Base-by-base conservation (phyloP, 768 basidiomycete genomes). In the Pisolithus albus region DNA sequence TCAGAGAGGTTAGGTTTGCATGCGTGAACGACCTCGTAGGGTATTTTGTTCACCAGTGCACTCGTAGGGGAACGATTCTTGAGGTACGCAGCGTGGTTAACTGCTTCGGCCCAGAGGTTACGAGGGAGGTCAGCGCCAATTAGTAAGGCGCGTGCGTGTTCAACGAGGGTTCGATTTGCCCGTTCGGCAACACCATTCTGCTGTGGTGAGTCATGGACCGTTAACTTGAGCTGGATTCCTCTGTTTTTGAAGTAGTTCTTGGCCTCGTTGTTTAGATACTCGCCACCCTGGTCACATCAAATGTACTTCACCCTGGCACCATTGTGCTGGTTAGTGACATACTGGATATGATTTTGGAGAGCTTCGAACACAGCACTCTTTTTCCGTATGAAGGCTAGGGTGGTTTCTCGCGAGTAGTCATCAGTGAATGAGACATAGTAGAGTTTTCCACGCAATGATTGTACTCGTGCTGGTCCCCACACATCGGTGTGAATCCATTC, bases 391-490 rank as follows among this genome's bases (percentile, higher is more conserved):
- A 66, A 56, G 38, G 58, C 52, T 11, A 69, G 32, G 3, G 52
- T 57, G 6, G 63, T 66, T 15, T 59, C 52, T 5, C 64, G 57
- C 0, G 67, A 57, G 24, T 59, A 51, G 39, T 75, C 68, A 43
- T 76, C 72, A 0, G 60, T 72, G 51, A 70, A 76, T 0, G 63
- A 67, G 9, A 62, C 49, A 40, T 67, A 69, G 46, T 76, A 75
- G 1, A 42, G 26, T 4, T 59, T 49, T 24, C 68, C 64, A 0
- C 63, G 60, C 1, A 61, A 50, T 3, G 63, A 62, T 1, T 56
- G 19, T 2, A 59, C 55, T 0, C 21, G 37, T 1, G 61, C 59
- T 1, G 66, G 66, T 7, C 70, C 68, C 65, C 68, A 72, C 0
- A 72, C 54, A 54, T 72, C 66, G 52, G 54, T 50, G 54, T 48